A percentile compares a stretch with the other conserved stretches of the same genome.
Conservation (phyloP, 192 early-diverging fungal genomes). For the Spinellus fusiger region DNA sequence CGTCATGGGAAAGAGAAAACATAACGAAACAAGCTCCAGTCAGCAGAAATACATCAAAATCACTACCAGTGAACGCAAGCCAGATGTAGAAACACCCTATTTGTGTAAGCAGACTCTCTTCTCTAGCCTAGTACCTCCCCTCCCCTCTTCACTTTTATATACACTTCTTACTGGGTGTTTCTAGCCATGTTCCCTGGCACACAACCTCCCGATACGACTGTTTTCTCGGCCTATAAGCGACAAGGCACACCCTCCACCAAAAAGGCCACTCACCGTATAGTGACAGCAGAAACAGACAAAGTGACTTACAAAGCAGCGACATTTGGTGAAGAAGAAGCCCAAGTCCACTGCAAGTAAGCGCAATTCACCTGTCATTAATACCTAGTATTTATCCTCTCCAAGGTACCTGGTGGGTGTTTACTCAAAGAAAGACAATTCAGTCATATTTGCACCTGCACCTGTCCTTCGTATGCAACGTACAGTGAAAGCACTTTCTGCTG, state of each 20-base stretch:
- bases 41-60: background rate
- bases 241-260: slow-evolving; percentile 20
- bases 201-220: slow-evolving; percentile 31
- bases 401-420: slow-evolving; percentile 82
- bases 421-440: slow-evolving; percentile 55
- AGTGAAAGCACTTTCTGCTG: slow-evolving; percentile 59
- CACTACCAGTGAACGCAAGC: background rate
- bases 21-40: no score
- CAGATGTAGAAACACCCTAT: background rate
- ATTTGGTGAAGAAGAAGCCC: slow-evolving; percentile 50
- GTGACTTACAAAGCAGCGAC: slow-evolving; percentile 70
- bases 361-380: background rate
- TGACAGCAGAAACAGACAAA: slow-evolving; percentile 67
- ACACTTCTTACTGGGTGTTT: no score
- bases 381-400: background rate
- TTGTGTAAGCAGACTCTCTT: background rate
- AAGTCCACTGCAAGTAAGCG: slow-evolving; percentile 40
- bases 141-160: background rate
- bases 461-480: slow-evolving; percentile 58
- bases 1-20: no score
- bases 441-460: slow-evolving; percentile 55
- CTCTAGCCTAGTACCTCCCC: no score
- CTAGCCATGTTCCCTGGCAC: slow-evolving; percentile 46
- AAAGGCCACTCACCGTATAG: slow-evolving; percentile 38
- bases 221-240: slow-evolving; percentile 38